Evolutionary conservation across 352 stramenopile genomes (phyloP), one percentile per base, ranked within the genome.

Genomic region (Paralagenidium karlingii): DNA sequence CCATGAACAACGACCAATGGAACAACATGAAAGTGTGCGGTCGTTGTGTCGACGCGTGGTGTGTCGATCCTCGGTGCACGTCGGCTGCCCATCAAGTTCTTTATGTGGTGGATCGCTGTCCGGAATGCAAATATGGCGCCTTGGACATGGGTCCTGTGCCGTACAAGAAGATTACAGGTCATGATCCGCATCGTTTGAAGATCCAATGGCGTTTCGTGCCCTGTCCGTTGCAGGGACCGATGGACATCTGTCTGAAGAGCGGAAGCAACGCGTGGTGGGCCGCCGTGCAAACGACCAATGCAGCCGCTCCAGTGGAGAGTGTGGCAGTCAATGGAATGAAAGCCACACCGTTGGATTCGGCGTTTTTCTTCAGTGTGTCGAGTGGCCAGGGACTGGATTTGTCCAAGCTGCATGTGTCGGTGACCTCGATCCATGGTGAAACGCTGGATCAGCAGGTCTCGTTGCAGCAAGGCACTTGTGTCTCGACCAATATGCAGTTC

Each of bases 1-100:
- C 71, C 5, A 43, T 86, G 22, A 86, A 83, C 45, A 53, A 70
- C 51, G 49, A 63, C 5, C 73, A 86, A 53, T 86, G 70, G 68
- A 45, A 67, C 43, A 47, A 49, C 19, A 60, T 65, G 6, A 45
- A 53, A n/a, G n/a, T n/a, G n/a, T 75, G 64, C 26, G 61, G 64
- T 12, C 59, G 56, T 21, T 78, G 64, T n/a, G 64, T 57, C 19
- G 30, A 68, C 38, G 56, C 74, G 3, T 56, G 39, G 13, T 70
- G 60, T 33, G 41, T 52, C 12, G 60, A 67, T 37, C 33, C 22
- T 2, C 24, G 21, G 9, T 70, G 60, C n/a, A 34, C 11, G 4
- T 40, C 38, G 0, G 37, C 51, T 43, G 18, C 55, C 50, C 25
- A 42, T 50, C 8, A 48, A 15, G 33, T 33, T 19, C 21, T 43